These are phyloP conservation scores for Plasmodium vivax DNA, from an alignment of 169 alveolate species.

Conservation along the genomic window DNA sequence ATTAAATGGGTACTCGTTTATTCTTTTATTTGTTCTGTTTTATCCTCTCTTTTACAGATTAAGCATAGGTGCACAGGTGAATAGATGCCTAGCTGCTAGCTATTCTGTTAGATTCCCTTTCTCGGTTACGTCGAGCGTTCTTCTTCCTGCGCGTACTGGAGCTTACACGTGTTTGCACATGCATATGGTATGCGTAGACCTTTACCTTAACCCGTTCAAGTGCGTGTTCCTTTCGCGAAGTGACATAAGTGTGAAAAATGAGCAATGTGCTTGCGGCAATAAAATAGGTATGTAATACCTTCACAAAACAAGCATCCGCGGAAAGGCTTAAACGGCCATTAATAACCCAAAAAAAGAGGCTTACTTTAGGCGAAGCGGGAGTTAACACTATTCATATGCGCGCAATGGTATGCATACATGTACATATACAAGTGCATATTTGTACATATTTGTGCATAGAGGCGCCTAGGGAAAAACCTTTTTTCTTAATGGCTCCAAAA, in stretches of 20 bases:
- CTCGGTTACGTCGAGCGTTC: background rate
- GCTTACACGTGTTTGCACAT: background rate
- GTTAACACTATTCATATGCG: background rate
- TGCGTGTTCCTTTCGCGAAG: background rate
- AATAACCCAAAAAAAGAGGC: background rate
- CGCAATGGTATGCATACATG: background rate
- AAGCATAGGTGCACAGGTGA: background rate
- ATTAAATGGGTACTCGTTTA: slow-evolving; percentile 10
- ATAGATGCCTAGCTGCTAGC: background rate
- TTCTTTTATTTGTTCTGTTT: background rate
- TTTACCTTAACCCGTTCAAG: background rate
- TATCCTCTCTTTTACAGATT: background rate
- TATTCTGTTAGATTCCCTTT: background rate
- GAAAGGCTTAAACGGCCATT: background rate
- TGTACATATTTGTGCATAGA: background rate
- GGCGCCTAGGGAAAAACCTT: background rate
- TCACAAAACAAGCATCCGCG: background rate
- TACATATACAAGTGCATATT: background rate
- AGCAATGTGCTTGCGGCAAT: background rate
- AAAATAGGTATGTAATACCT: background rate
- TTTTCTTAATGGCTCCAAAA: background rate
- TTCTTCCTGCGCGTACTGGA: background rate
- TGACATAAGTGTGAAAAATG: background rate
- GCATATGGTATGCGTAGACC: background rate
- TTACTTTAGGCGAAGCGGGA: background rate